A percentile compares a stretch with the other conserved stretches of the same genome.
Evolutionary conservation across 768 basidiomycete genomes (phyloP).

Genomic region (Amyloporia xantha): DNA sequence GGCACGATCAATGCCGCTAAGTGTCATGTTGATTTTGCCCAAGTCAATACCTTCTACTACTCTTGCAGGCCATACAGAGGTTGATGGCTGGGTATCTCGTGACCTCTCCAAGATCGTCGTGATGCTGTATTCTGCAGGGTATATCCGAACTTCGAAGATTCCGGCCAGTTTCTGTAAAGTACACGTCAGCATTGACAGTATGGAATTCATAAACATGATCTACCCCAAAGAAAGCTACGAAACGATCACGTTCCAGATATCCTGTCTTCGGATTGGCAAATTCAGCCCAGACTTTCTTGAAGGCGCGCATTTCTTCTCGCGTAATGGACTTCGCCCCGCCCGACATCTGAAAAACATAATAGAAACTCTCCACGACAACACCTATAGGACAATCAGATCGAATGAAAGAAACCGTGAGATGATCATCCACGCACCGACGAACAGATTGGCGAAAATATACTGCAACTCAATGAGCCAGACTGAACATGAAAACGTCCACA

Average conservation of each 20-base stretch:
- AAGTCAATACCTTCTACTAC: slow-evolving; percentile 55
- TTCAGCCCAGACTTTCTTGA: slow-evolving; percentile 92
- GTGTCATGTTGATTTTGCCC: slow-evolving; percentile 46
- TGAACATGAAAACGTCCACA: no score
- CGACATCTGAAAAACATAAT: slow-evolving; percentile 87
- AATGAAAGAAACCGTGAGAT: background rate
- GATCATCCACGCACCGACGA: slow-evolving; percentile 55
- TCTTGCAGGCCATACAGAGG: slow-evolving; percentile 25
- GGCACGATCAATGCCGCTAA: slow-evolving; percentile 60
- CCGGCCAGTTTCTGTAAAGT: slow-evolving; percentile 65
- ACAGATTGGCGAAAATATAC: slow-evolving; percentile 97
- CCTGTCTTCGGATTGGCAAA: slow-evolving; percentile 77
- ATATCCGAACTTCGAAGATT: slow-evolving; percentile 84
- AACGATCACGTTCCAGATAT: slow-evolving; percentile 60
- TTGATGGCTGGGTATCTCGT: slow-evolving; percentile 30
- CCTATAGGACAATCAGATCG: slow-evolving; percentile 30
- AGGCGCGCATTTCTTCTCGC: slow-evolving; percentile 86
- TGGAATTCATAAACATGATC: slow-evolving; percentile 25
- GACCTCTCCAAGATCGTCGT: slow-evolving; percentile 51
- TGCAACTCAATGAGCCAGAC: slow-evolving; percentile 25
- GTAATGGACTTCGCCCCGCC: slow-evolving; percentile 78
- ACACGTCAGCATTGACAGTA: background rate
- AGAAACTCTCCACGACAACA: slow-evolving; percentile 94
- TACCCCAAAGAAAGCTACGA: slow-evolving; percentile 80
- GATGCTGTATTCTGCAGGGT: slow-evolving; percentile 63